Evolutionary conservation across 2,329 filamentous ascomycete species (phyloP).

Genomic region (Catunica adiposa): DNA sequence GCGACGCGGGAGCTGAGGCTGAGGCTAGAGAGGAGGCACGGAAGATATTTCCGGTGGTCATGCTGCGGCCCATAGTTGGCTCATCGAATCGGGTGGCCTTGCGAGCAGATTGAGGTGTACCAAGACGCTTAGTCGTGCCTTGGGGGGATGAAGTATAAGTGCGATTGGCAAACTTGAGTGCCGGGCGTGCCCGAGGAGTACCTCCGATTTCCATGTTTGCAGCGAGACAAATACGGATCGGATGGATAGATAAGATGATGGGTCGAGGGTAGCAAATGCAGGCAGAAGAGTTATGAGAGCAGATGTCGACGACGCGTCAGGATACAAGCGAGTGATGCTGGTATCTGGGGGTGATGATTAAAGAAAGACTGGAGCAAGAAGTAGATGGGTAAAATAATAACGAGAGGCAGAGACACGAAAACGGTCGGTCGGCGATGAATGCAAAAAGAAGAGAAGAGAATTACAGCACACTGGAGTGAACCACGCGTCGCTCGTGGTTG

Average conservation of each 20-base stretch:
- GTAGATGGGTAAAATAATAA: not conserved
- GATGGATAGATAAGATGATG: not conserved
- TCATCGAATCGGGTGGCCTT: slow-evolving; percentile 16
- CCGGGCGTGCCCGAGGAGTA: slow-evolving; percentile 21
- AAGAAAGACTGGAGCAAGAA: slow-evolving; percentile 2
- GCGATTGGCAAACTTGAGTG: slow-evolving; percentile 29
- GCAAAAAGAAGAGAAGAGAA: slow-evolving; percentile 5
- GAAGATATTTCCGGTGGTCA: slow-evolving; percentile 27
- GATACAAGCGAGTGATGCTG: not conserved
- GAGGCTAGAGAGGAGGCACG: slow-evolving; percentile 24
- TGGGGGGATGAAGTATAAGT: slow-evolving; percentile 20
- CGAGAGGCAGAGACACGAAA: slow-evolving; percentile 5
- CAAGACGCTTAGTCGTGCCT: slow-evolving; percentile 19
- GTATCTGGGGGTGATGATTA: not conserved
- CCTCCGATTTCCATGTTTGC: slow-evolving; percentile 10
- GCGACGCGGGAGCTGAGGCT: slow-evolving; percentile 19
- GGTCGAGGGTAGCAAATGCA: not conserved
- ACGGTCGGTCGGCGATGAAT: not conserved
- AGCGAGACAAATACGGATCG: not conserved
- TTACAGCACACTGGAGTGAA: slow-evolving; percentile 1
- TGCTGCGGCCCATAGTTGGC: slow-evolving; percentile 21
- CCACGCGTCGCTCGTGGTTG: slow-evolving; percentile 10
- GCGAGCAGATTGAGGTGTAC: slow-evolving; percentile 25
- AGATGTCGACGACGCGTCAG: slow-evolving; percentile 8
- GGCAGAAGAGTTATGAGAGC: not conserved